Conservation (phyloP, 176 grass and related monocot species). For the Lolium perenne region DNA sequence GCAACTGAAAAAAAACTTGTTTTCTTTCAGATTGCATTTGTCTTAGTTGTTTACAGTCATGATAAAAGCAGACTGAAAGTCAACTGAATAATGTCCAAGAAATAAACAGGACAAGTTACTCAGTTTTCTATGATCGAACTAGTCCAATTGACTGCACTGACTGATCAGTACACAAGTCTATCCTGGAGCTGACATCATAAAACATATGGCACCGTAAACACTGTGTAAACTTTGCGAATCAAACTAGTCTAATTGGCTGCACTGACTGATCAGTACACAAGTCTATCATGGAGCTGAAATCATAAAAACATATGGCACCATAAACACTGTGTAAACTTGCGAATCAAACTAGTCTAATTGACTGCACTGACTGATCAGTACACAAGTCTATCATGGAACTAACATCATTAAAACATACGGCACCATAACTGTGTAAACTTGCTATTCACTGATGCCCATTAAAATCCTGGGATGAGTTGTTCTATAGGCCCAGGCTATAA, state of each 20-base stretch:
- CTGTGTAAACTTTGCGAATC: not conserved
- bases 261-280: slow-evolving; percentile 1
- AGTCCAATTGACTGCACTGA: not conserved
- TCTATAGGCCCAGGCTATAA: not conserved
- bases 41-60: not conserved
- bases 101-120: slow-evolving; percentile 5
- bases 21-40: slow-evolving; percentile 8
- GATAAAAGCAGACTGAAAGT: slow-evolving; percentile 19
- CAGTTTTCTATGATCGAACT: slow-evolving; percentile 16
- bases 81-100: slow-evolving; percentile 26
- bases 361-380: not conserved
- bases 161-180: not conserved
- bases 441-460: not conserved
- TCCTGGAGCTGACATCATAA: not conserved
- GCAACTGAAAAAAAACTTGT: not conserved
- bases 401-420: not conserved
- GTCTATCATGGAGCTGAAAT: not conserved
- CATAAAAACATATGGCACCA: not conserved
- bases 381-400: not conserved
- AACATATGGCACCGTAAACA: slow-evolving; percentile 7
- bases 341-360: slow-evolving; percentile 13
- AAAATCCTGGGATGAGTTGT: slow-evolving; percentile 12
- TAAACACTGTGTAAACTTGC: not conserved
- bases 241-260: slow-evolving; percentile 16
- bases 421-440: not conserved